Evolutionary conservation across 208 protist species (phyloP).

Genomic region (Porcisia hertigi): DNA sequence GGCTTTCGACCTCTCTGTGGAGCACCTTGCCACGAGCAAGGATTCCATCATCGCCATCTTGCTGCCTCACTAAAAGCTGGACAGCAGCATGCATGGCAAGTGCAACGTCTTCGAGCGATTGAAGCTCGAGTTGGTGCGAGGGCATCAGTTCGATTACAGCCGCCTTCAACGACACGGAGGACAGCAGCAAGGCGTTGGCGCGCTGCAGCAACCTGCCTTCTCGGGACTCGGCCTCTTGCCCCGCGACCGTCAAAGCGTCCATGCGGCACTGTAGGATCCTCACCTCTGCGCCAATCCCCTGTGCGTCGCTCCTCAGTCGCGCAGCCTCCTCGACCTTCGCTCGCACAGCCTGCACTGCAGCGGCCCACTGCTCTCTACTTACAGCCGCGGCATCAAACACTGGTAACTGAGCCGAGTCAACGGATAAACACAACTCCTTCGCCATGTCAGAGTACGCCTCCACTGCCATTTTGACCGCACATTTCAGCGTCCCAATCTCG

Average conservation of each 20-base stretch:
- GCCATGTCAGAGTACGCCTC: neutral
- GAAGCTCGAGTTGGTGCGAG: neutral
- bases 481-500: neutral
- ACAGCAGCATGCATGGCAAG: neutral
- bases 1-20: neutral
- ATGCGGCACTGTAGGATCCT: neutral
- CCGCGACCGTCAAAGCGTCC: neutral
- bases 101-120: constrained; percentile 7
- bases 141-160: neutral
- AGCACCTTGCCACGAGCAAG: neutral
- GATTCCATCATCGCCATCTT: neutral
- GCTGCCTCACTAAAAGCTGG: neutral
- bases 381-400: neutral
- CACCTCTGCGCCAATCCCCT: neutral
- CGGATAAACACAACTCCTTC: neutral
- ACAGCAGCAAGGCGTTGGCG: neutral
- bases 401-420: neutral
- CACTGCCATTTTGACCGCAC: neutral
- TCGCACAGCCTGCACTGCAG: neutral
- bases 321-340: neutral
- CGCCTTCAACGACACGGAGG: neutral
- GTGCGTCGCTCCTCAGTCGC: neutral
- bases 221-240: neutral
- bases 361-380: neutral
- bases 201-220: constrained; percentile 3